phyloP scores from a whole-genome alignment of 2,329 filamentous ascomycete species.

The Apiospora marii region DNA sequence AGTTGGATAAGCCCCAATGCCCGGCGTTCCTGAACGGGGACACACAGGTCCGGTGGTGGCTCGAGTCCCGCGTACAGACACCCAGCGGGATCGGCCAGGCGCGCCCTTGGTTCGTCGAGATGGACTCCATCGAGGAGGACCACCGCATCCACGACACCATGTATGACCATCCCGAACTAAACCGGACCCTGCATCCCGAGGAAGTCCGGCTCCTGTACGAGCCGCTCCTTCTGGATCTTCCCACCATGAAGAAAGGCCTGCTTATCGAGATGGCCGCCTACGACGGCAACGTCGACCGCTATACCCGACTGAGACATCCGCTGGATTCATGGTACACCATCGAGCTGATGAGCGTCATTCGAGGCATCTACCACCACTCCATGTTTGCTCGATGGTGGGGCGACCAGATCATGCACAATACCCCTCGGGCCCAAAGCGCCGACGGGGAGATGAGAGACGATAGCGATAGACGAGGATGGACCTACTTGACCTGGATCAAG shows the following conservation, averaged over 20 bases:
- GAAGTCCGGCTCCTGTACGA: constrained; percentile 35
- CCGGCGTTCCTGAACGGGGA: constrained; percentile 43
- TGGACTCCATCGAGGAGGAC: background rate
- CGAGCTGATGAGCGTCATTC: constrained; percentile 41
- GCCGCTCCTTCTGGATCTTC: constrained; percentile 47
- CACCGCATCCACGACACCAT: background rate
- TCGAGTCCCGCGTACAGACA: background rate
- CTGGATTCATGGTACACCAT: constrained; percentile 15
- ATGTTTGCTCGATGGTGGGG: constrained; percentile 12
- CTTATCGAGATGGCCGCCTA: constrained; percentile 49
- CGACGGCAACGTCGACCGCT: constrained; percentile 49
- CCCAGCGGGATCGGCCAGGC: background rate
- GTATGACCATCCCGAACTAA: background rate
- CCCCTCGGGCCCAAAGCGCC: background rate
- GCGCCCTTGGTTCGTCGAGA: background rate
- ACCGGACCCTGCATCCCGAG: constrained; percentile 23
- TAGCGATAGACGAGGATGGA: background rate
- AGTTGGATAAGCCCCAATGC: constrained; percentile 22
- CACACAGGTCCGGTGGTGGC: constrained; percentile 38
- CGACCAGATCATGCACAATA: background rate
- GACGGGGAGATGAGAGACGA: background rate
- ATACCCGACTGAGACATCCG: constrained; percentile 44
- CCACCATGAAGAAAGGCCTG: constrained; percentile 46
- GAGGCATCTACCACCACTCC: constrained; percentile 47
- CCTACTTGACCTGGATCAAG: constrained; percentile 4